Percentiles rank a stretch among this genome's conserved stretches.
These are phyloP conservation scores for Butyriboletus loyo DNA, from an alignment of 768 basidiomycete species.

Conservation along the genomic window DNA sequence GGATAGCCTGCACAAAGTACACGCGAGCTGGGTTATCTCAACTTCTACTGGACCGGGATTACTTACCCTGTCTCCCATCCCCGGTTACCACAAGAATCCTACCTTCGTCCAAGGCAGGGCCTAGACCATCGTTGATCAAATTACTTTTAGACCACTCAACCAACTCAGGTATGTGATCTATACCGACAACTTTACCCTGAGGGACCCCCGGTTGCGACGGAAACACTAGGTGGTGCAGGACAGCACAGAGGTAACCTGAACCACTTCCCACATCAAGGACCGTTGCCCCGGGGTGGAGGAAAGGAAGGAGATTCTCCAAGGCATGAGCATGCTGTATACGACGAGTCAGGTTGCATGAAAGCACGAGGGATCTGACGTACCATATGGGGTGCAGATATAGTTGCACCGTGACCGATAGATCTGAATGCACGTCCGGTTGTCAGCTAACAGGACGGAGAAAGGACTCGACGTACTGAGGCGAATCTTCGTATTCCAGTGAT, in stretches of 20 bases:
- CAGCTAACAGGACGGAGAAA: conserved; percentile 16
- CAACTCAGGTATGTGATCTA: conserved; percentile 86
- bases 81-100: conserved; percentile 64
- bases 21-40: neutral
- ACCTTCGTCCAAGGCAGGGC: conserved; percentile 47
- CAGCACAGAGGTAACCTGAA: conserved; percentile 82
- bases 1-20: conserved; percentile 33
- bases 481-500: conserved; percentile 68
- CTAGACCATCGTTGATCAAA: conserved; percentile 62
- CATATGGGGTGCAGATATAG: conserved; percentile 98
- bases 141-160: conserved; percentile 70
- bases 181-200: conserved; percentile 71
- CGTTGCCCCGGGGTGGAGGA: conserved; percentile 63
- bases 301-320: conserved; percentile 68
- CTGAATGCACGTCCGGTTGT: conserved; percentile 33
- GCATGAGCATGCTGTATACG: conserved; percentile 81
- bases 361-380: conserved; percentile 33
- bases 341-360: neutral
- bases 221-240: conserved; percentile 71
- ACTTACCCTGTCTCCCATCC: conserved; percentile 74
- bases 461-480: conserved; percentile 57
- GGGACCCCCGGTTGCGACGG: conserved; percentile 10
- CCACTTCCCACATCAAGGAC: conserved; percentile 92
- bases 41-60: neutral
- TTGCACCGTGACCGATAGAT: conserved; percentile 78